A percentile compares a stretch with the other conserved stretches of the same genome.
phyloP scores from a whole-genome alignment of 2,329 filamentous ascomycete species.

The Verticillium tricorpus region DNA sequence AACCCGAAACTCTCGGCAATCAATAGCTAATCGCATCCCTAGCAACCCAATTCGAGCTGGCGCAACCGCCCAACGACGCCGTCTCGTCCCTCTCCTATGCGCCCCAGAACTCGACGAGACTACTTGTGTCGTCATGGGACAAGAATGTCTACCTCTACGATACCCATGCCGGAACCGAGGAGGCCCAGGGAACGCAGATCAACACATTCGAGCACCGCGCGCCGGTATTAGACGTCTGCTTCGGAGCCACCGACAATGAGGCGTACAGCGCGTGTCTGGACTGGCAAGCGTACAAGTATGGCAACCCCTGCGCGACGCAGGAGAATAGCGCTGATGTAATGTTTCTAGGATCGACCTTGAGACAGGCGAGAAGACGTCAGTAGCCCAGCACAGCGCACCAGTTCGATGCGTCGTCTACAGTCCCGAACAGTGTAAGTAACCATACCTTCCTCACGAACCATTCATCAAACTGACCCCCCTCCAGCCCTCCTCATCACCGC shows the following conservation, averaged over 20 bases:
- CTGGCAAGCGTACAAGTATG: slow-evolving; percentile 73
- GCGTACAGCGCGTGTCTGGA: slow-evolving; percentile 86
- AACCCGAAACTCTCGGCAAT: neutral
- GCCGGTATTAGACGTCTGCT: slow-evolving; percentile 88
- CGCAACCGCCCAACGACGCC: slow-evolving; percentile 77
- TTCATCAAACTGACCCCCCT: neutral
- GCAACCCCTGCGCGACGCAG: neutral
- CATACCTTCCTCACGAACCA: neutral
- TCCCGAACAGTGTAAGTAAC: slow-evolving; percentile 58
- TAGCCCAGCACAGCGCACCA: slow-evolving; percentile 75
- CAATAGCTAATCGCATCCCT: neutral
- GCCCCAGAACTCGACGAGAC: slow-evolving; percentile 64
- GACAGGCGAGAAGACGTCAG: slow-evolving; percentile 65
- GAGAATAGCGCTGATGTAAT: neutral
- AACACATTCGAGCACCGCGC: slow-evolving; percentile 75
- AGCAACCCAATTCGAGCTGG: slow-evolving; percentile 77
- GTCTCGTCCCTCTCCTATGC: slow-evolving; percentile 86
- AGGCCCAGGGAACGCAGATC: slow-evolving; percentile 57
- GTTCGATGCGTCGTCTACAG: slow-evolving; percentile 84
- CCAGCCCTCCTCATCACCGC: slow-evolving; percentile 75
- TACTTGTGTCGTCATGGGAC: slow-evolving; percentile 95
- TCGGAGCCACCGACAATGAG: slow-evolving; percentile 75
- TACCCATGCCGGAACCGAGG: slow-evolving; percentile 50
- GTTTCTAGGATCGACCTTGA: slow-evolving; percentile 57
- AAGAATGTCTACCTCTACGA: slow-evolving; percentile 89